Conservation (phyloP, 169 alveolate genomes). For the Perkinsus olseni region DNA sequence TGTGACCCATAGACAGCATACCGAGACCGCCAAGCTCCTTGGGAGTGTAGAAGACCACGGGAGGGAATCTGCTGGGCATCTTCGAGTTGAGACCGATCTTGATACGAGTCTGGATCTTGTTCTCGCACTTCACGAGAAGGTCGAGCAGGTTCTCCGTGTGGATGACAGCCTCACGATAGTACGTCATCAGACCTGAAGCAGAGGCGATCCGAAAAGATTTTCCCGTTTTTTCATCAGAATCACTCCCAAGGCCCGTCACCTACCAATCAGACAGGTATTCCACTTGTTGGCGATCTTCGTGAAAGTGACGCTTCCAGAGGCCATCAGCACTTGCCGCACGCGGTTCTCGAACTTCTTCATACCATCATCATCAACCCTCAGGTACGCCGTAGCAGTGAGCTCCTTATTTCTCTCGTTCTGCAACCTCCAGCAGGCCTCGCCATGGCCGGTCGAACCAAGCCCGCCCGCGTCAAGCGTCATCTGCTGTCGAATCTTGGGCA, state of each 20-base stretch:
- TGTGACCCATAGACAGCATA: constrained; percentile 99
- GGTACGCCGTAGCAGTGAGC: constrained; percentile 94
- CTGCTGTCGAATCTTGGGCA: constrained; percentile 62
- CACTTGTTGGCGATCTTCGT: constrained; percentile 99
- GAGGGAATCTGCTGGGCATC: constrained; percentile 99
- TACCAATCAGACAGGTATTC: constrained; percentile 94
- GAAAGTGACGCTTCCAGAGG: constrained; percentile 98
- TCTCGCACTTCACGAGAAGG: constrained; percentile 94
- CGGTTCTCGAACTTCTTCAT: constrained; percentile 91
- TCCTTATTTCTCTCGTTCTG: constrained; percentile 96
- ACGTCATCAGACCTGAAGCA: constrained; percentile 85
- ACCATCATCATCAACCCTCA: constrained; percentile 97
- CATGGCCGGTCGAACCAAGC: constrained; percentile 24
- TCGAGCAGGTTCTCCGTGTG: constrained; percentile 96
- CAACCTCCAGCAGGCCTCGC: constrained; percentile 96
- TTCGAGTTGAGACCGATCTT: constrained; percentile 99
- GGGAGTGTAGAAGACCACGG: constrained; percentile 99
- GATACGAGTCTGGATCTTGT: constrained; percentile 97
- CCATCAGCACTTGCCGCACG: constrained; percentile 94
- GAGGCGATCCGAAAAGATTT: background rate
- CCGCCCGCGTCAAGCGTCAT: background rate
- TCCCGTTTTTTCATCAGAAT: background rate
- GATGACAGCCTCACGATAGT: constrained; percentile 98
- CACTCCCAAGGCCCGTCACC: constrained; percentile 3
- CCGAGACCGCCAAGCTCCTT: constrained; percentile 99